Evolutionary conservation across 1,284 basidiomycete species (phyloP).

Genomic region (Nidula niveotomentosa): DNA sequence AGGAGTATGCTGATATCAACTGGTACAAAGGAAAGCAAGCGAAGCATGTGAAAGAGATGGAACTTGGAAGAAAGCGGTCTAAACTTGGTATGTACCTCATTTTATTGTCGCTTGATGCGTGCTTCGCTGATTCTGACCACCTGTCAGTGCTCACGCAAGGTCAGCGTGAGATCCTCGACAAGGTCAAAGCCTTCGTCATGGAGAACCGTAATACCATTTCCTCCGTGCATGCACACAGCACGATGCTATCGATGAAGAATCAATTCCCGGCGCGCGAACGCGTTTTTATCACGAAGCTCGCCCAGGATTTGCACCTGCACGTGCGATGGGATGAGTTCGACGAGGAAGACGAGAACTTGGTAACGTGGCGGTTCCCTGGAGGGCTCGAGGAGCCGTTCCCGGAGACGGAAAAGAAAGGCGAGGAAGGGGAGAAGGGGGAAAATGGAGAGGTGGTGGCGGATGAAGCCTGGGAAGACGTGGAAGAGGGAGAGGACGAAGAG

Average conservation of each 20-base stretch:
- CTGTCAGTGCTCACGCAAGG: slow-evolving; percentile 63
- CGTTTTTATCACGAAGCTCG: slow-evolving; percentile 74
- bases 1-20: slow-evolving; percentile 84
- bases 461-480: slow-evolving; percentile 47
- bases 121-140: not conserved
- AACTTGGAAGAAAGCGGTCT: slow-evolving; percentile 45
- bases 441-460: slow-evolving; percentile 36
- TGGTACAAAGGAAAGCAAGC: slow-evolving; percentile 91
- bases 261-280: slow-evolving; percentile 77
- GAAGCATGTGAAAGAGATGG: slow-evolving; percentile 66
- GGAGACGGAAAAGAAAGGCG: slow-evolving; percentile 16
- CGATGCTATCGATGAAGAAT: slow-evolving; percentile 70
- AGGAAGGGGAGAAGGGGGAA: slow-evolving; percentile 24
- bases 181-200: slow-evolving; percentile 75
- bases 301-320: slow-evolving; percentile 72
- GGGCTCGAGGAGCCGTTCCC: slow-evolving; percentile 21
- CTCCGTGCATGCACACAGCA: slow-evolving; percentile 30
- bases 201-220: slow-evolving; percentile 43
- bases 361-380: slow-evolving; percentile 62
- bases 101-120: not conserved
- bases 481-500: slow-evolving; percentile 58
- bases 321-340: slow-evolving; percentile 91
- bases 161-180: slow-evolving; percentile 77
- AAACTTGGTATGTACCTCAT: slow-evolving; percentile 43
- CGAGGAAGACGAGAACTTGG: slow-evolving; percentile 76